These are phyloP conservation scores for Posidonia oceanica DNA, from an alignment of 116 monocot genomes.

Conservation along the genomic window DNA sequence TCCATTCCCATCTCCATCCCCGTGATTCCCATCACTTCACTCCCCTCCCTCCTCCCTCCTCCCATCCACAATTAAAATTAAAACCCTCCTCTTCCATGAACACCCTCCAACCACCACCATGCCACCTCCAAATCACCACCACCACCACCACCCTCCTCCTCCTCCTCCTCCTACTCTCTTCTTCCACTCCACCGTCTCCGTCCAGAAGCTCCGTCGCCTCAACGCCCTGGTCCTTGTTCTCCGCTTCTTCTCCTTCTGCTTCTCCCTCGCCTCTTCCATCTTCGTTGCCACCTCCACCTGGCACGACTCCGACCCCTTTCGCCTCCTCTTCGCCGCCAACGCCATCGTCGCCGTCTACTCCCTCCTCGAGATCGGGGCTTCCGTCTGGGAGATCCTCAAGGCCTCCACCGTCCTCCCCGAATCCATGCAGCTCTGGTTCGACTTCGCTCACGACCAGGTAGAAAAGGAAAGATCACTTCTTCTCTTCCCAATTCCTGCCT, in stretches of 20 bases:
- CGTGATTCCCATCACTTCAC: not conserved
- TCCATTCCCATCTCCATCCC: not conserved
- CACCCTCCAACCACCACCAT: not conserved
- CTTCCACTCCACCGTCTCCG: conserved; percentile 52
- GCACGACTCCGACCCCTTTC: conserved; percentile 45
- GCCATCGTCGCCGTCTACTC: conserved; percentile 79
- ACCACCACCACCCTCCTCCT: conserved; percentile 19
- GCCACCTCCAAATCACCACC: conserved; percentile 10
- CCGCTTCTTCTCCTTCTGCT: conserved; percentile 81
- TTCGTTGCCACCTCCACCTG: conserved; percentile 65
- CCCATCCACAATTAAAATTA: not conserved
- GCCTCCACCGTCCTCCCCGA: conserved; percentile 70
- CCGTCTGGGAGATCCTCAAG: conserved; percentile 64
- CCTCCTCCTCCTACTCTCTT: conserved; percentile 10
- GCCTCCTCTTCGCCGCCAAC: conserved; percentile 61
- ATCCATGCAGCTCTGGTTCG: conserved; percentile 90
- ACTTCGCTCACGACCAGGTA: conserved; percentile 96
- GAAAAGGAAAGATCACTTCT: not conserved
- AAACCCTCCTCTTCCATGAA: conserved; percentile 1
- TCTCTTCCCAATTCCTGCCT: not conserved
- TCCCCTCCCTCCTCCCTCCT: not conserved
- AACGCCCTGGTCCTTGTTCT: conserved; percentile 62
- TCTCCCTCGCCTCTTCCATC: conserved; percentile 58
- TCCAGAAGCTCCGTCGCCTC: conserved; percentile 55
- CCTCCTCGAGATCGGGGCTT: conserved; percentile 40